phyloP scores from a whole-genome alignment of 2,329 filamentous ascomycete genomes.

The Monilinia fructigena region DNA sequence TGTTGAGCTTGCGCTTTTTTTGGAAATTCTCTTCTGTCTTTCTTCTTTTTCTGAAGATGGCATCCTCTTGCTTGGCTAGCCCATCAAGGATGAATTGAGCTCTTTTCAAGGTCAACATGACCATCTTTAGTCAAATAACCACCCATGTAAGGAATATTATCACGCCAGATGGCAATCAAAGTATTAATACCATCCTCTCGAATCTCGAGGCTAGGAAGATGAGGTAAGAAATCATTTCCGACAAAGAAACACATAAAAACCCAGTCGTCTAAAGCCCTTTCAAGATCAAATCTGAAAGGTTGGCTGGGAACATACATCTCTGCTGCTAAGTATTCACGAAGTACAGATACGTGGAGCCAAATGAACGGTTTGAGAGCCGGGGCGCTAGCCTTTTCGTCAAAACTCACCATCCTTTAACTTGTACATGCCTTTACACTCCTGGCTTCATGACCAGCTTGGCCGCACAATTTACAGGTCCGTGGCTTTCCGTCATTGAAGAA shows the following conservation, averaged over 20 bases:
- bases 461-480: constrained; percentile 84
- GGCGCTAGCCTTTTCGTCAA: constrained; percentile 76
- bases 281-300: constrained; percentile 86
- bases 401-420: constrained; percentile 77
- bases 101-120: constrained; percentile 78
- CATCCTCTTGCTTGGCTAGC: constrained; percentile 89
- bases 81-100: constrained; percentile 87
- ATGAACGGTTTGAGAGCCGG: constrained; percentile 86
- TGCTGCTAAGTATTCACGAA: constrained; percentile 88
- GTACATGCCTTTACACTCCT: constrained; percentile 77
- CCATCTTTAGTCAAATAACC: constrained; percentile 97
- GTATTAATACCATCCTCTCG: constrained; percentile 96
- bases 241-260: constrained; percentile 99
- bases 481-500: constrained; percentile 86
- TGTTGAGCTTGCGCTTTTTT: constrained; percentile 74
- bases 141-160: constrained; percentile 89
- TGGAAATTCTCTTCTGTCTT: constrained; percentile 82
- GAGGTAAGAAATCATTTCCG: constrained; percentile 95
- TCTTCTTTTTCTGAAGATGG: constrained; percentile 85
- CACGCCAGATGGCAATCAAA: constrained; percentile 93
- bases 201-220: constrained; percentile 97
- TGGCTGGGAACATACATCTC: constrained; percentile 85
- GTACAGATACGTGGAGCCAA: constrained; percentile 88
- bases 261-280: constrained; percentile 97
- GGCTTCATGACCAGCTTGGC: constrained; percentile 87